Evolutionary conservation across 2,329 filamentous ascomycete species (phyloP).

Genomic region (Dendryphion nanum): DNA sequence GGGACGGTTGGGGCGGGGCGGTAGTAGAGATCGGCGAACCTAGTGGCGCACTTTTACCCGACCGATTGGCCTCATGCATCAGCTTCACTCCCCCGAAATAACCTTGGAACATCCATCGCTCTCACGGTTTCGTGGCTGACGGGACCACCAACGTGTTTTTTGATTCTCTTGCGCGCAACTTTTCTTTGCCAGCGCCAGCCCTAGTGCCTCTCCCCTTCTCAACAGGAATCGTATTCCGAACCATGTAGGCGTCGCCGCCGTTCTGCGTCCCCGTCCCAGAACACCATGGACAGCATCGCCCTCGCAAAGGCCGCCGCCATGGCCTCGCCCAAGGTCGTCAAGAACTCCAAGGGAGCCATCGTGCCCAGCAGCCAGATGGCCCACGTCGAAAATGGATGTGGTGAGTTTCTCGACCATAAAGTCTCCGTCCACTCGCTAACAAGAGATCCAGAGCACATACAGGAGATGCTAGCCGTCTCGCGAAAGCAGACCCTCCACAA

Average conservation of each 20-base stretch:
- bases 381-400: constrained; percentile 44
- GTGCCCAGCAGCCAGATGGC: constrained; percentile 40
- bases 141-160: too few relatives aligned
- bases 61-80: too few relatives aligned
- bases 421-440: constrained; percentile 15
- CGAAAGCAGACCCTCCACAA: constrained; percentile 68
- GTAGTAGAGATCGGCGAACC: too few relatives aligned
- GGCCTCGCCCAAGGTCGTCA: constrained; percentile 45
- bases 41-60: too few relatives aligned
- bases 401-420: constrained; percentile 22
- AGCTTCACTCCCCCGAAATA: too few relatives aligned
- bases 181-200: too few relatives aligned
- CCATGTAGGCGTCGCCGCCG: constrained; percentile 21
- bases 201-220: too few relatives aligned
- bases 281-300: constrained; percentile 41
- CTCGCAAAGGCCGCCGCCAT: constrained; percentile 40
- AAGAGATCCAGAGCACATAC: constrained; percentile 63
- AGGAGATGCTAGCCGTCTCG: constrained; percentile 64
- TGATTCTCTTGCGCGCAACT: too few relatives aligned
- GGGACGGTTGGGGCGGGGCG: too few relatives aligned
- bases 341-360: constrained; percentile 42
- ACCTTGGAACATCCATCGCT: too few relatives aligned
- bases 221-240: constrained; percentile 11
- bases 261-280: not conserved
- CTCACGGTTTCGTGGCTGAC: too few relatives aligned